Evolutionary conservation across 768 basidiomycete species (phyloP).

Genomic region (Multifurca ochricompacta): DNA sequence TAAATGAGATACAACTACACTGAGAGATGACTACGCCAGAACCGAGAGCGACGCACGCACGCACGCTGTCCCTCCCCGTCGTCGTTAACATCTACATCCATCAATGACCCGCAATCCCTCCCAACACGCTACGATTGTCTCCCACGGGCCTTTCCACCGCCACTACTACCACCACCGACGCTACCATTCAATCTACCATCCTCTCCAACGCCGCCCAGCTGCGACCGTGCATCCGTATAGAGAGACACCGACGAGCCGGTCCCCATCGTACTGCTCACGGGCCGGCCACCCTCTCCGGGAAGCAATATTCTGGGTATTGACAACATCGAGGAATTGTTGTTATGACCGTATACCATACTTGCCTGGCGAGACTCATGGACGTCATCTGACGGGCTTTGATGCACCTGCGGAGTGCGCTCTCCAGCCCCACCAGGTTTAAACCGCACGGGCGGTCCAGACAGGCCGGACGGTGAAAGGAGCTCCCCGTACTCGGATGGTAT

Average conservation of each 20-base stretch:
- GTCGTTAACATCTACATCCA: background rate
- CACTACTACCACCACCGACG: background rate
- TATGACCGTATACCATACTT: constrained; percentile 13
- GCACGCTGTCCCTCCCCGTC: background rate
- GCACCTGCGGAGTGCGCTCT: constrained; percentile 9
- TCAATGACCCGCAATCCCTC: background rate
- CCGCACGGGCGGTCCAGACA: background rate
- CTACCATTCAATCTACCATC: constrained; percentile 7
- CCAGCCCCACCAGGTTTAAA: constrained; percentile 8
- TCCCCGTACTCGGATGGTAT: constrained; percentile 11
- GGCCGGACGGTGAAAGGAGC: background rate
- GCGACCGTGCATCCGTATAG: constrained; percentile 20
- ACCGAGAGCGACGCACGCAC: background rate
- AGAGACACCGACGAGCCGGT: constrained; percentile 16
- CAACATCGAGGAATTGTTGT: background rate
- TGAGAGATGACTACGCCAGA: constrained; percentile 1
- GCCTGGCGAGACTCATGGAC: constrained; percentile 12
- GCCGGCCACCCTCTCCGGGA: background rate
- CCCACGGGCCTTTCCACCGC: background rate
- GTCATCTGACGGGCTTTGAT: background rate
- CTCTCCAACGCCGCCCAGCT: constrained; percentile 6
- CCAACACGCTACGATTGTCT: background rate
- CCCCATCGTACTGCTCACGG: constrained; percentile 8
- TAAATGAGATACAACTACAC: constrained; percentile 15
- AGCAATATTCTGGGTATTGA: background rate